Evolutionary conservation across 2,329 filamentous ascomycete genomes (phyloP).

Genomic region (Hypoxylon sp.): DNA sequence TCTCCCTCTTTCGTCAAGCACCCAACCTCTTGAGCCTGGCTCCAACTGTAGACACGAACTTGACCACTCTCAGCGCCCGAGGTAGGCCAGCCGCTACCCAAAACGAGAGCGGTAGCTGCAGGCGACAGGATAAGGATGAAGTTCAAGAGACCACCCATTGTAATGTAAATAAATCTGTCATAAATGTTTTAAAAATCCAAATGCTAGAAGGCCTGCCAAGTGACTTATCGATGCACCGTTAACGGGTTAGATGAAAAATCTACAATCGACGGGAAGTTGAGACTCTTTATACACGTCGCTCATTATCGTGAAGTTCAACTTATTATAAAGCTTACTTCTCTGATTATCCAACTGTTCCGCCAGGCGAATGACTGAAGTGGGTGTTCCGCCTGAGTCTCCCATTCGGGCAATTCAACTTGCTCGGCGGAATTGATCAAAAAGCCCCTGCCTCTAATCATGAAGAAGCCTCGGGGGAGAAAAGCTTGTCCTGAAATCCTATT

Average conservation of each 20-base stretch:
- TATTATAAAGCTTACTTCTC: background rate
- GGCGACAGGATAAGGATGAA: conserved; percentile 8
- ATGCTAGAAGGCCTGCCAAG: background rate
- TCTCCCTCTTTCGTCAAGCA: conserved; percentile 27
- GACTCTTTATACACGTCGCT: conserved; percentile 5
- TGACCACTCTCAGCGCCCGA: conserved; percentile 25
- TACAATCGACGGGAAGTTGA: background rate
- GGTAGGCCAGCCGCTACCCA: conserved; percentile 30
- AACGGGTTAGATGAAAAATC: background rate
- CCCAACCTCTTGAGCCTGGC: conserved; percentile 19
- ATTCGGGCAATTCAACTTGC: conserved; percentile 10
- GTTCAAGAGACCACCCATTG: conserved; percentile 15
- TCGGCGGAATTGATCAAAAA: conserved; percentile 29
- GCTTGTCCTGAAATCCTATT: background rate
- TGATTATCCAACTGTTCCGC: background rate
- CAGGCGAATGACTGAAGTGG: background rate
- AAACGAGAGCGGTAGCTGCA: conserved; percentile 5
- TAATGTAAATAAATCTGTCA: background rate
- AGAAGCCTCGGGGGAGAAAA: background rate
- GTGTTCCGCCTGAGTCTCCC: conserved; percentile 14
- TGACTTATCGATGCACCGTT: background rate
- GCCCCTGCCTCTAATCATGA: conserved; percentile 15
- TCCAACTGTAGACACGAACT: conserved; percentile 31
- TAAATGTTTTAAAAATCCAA: too few species aligned
- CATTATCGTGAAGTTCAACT: background rate